Conservation (phyloP, 179 eudicot genomes). For the Camellia oleifera region DNA sequence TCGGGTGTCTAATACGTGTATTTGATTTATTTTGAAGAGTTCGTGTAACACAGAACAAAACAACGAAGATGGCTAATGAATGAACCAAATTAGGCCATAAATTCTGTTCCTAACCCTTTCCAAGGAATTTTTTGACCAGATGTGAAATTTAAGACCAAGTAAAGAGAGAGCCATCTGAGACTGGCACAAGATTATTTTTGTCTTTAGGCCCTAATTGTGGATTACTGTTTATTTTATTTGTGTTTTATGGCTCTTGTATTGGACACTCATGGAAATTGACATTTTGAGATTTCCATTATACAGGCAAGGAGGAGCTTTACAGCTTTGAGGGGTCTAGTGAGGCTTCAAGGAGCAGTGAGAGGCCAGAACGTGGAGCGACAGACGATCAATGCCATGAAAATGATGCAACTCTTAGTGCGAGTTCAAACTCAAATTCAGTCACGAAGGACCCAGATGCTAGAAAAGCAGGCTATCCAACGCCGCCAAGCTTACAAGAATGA, state of each 20-base stretch:
- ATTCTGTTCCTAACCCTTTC: not conserved
- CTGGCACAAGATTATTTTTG: not conserved
- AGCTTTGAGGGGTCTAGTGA: slow-evolving; percentile 3
- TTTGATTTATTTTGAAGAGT: too few species aligned
- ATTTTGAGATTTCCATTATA: not conserved
- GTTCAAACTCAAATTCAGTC: slow-evolving; percentile 90
- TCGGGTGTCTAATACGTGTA: too few species aligned
- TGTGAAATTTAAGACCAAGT: not conserved
- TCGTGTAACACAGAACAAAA: not conserved
- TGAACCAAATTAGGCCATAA: not conserved
- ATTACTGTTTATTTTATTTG: not conserved
- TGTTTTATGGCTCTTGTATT: not conserved
- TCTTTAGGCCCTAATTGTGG: not conserved
- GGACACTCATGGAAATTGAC: not conserved
- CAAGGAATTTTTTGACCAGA: too few species aligned
- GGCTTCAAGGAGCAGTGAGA: slow-evolving; percentile 34
- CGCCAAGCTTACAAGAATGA: slow-evolving; percentile 6
- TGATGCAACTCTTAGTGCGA: slow-evolving; percentile 84
- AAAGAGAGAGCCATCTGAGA: not conserved
- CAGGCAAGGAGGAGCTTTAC: slow-evolving; percentile 11
- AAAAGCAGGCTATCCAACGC: slow-evolving; percentile 39
- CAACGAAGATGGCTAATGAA: not conserved
- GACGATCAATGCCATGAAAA: slow-evolving; percentile 79
- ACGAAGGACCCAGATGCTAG: slow-evolving; percentile 82
- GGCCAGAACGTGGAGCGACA: slow-evolving; percentile 75